A percentile compares a stretch with the other conserved stretches of the same genome.
These are phyloP conservation scores for Telfairia occidentalis DNA, from an alignment of 331 rosid species.

Conservation along the genomic window DNA sequence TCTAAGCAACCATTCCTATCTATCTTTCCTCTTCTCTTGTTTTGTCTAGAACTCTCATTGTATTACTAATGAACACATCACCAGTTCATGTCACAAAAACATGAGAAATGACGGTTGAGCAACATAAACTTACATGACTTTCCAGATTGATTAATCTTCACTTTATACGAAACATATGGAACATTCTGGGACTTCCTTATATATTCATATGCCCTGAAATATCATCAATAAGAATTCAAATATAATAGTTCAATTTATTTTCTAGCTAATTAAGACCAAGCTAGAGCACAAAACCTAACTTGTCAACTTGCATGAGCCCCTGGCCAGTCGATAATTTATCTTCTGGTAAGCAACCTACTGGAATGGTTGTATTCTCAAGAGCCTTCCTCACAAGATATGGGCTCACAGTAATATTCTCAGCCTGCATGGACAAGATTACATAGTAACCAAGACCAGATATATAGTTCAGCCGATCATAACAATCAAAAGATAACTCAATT, in stretches of 20 bases:
- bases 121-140: constrained; percentile 54
- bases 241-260: constrained; percentile 12
- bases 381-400: constrained; percentile 78
- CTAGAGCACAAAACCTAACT: constrained; percentile 33
- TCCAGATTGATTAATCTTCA: constrained; percentile 56
- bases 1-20: neutral
- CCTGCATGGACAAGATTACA: constrained; percentile 35
- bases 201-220: constrained; percentile 77
- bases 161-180: constrained; percentile 61
- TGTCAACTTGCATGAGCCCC: constrained; percentile 98
- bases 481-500: constrained; percentile 14
- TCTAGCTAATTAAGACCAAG: constrained; percentile 8
- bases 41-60: neutral
- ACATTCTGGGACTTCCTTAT: constrained; percentile 37
- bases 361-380: constrained; percentile 67
- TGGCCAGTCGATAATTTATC: constrained; percentile 79
- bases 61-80: neutral
- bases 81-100: neutral
- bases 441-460: constrained; percentile 13
- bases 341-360: constrained; percentile 58
- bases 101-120: neutral
- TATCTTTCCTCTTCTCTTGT: neutral
- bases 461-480: constrained; percentile 7
- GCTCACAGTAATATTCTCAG: constrained; percentile 72
- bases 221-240: constrained; percentile 6